Conservation (phyloP, 2,329 filamentous ascomycete species). For the Fusarium hainanense region DNA sequence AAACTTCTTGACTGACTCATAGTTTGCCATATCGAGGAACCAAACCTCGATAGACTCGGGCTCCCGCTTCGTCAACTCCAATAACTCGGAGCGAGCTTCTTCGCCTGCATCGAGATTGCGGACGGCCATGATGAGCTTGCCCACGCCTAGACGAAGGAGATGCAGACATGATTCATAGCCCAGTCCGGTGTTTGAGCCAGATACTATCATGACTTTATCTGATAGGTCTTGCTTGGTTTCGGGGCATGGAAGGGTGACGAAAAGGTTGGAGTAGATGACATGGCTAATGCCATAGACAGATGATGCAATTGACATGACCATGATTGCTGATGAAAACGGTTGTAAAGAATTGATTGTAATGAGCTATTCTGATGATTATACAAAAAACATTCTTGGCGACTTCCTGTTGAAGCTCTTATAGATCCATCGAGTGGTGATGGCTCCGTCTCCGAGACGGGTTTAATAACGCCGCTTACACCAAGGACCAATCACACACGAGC, state of each 20-base stretch:
- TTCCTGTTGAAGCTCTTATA: constrained; percentile 7
- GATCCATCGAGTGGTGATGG: neutral
- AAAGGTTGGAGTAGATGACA: constrained; percentile 32
- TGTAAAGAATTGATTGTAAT: neutral
- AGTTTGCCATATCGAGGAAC: constrained; percentile 59
- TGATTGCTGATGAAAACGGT: neutral
- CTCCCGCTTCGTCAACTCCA: constrained; percentile 10
- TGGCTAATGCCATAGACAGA: constrained; percentile 24
- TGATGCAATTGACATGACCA: constrained; percentile 31
- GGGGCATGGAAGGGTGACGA: constrained; percentile 41
- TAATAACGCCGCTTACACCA: constrained; percentile 28
- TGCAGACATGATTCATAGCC: constrained; percentile 54
- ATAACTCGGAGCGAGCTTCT: constrained; percentile 52
- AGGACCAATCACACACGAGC: neutral
- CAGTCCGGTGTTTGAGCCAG: constrained; percentile 55
- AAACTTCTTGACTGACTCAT: constrained; percentile 58
- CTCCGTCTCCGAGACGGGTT: neutral
- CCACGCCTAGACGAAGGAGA: constrained; percentile 47
- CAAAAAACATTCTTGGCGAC: rapidly evolving
- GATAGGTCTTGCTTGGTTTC: constrained; percentile 34
- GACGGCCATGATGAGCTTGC: constrained; percentile 53
- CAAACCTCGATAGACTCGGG: constrained; percentile 56
- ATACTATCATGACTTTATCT: constrained; percentile 51
- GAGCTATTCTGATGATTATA: neutral
- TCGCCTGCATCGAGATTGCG: constrained; percentile 55